Conservation (phyloP, 2,329 filamentous ascomycete species). For the Paraconiothyrium sp. region DNA sequence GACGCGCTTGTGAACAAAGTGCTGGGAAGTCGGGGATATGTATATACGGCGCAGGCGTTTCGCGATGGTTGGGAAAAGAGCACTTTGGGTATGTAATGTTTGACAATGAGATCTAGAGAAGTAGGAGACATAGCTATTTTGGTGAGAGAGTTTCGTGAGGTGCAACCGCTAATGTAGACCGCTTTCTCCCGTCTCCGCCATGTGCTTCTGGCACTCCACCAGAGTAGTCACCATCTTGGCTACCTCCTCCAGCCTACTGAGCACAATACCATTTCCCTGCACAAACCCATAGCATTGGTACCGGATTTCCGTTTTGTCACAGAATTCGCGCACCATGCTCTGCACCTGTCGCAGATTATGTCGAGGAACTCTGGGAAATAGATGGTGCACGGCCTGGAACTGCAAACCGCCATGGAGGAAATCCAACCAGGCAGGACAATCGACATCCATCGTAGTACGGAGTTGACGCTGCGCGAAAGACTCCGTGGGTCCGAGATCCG, state of each 20-base stretch:
- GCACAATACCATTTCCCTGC: constrained; percentile 82
- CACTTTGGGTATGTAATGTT: neutral
- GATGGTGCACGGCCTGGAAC: constrained; percentile 88
- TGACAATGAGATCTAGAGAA: neutral
- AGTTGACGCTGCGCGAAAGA: constrained; percentile 92
- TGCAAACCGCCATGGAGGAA: constrained; percentile 90
- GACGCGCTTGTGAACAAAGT: constrained; percentile 19
- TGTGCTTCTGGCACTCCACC: constrained; percentile 50
- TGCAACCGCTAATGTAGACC: constrained; percentile 37
- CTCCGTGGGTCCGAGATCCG: constrained; percentile 82
- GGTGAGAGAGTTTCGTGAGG: no score
- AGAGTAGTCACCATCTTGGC: constrained; percentile 75
- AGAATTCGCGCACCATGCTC: constrained; percentile 81
- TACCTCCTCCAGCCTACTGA: constrained; percentile 79
- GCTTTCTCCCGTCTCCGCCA: constrained; percentile 51
- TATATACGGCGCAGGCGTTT: constrained; percentile 13
- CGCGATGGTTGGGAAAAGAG: constrained; percentile 6
- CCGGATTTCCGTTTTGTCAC: constrained; percentile 80
- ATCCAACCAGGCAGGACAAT: constrained; percentile 87
- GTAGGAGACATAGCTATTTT: neutral
- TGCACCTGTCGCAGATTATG: constrained; percentile 83
- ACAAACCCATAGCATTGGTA: constrained; percentile 89
- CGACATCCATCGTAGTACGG: constrained; percentile 92
- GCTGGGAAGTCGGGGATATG: constrained; percentile 11
- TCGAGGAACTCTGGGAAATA: constrained; percentile 83